phyloP scores from a whole-genome alignment of 2,329 filamentous ascomycete genomes.

The Diaporthe helianthi region DNA sequence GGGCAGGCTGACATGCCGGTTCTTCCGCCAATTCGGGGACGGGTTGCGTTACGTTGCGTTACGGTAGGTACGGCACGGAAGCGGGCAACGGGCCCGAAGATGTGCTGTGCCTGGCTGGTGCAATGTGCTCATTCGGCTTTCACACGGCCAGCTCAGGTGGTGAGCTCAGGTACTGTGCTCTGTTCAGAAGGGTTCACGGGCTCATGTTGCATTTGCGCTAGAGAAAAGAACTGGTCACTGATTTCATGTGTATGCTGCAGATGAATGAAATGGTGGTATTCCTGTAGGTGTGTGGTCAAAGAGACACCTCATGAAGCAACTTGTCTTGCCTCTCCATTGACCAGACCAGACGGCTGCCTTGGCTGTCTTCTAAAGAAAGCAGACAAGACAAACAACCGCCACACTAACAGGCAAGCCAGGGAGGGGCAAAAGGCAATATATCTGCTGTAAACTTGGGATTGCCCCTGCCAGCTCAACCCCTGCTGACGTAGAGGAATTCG shows the following conservation, averaged over 20 bases:
- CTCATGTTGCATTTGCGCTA: background rate
- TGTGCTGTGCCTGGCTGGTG: background rate
- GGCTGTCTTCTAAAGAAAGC: conserved; percentile 1
- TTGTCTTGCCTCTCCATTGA: background rate
- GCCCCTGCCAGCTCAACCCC: conserved; percentile 15
- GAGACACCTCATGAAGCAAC: background rate
- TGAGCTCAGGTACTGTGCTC: background rate
- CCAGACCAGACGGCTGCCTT: no score
- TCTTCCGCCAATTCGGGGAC: conserved; percentile 5
- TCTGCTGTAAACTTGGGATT: conserved; percentile 2
- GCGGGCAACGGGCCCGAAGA: conserved; percentile 8
- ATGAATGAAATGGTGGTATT: background rate
- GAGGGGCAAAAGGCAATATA: conserved; percentile 8
- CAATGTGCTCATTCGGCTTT: background rate
- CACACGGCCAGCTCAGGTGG: background rate
- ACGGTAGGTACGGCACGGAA: background rate
- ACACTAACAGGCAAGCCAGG: background rate
- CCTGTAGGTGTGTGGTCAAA: background rate
- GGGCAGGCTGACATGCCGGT: background rate
- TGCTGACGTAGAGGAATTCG: conserved; percentile 23
- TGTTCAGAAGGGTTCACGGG: background rate
- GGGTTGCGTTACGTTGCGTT: conserved; percentile 6
- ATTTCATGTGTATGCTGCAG: background rate
- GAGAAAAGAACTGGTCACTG: background rate
- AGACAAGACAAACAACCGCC: background rate